phyloP scores from a whole-genome alignment of 148 eudicot genomes.

The Suaeda aralocaspica region DNA sequence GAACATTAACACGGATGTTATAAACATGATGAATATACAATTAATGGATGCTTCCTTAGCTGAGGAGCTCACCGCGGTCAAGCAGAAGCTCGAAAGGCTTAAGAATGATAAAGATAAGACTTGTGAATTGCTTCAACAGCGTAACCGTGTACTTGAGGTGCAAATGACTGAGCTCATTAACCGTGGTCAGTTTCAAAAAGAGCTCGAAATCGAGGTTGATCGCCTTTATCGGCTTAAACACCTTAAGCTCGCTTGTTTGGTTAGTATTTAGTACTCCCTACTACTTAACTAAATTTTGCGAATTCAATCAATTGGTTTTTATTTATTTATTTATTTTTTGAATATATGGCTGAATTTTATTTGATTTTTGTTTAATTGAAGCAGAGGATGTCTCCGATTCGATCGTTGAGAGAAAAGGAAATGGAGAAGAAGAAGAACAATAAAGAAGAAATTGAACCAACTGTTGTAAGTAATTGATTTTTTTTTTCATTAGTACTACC shows the following conservation, averaged over 20 bases:
- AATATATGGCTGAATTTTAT: neutral
- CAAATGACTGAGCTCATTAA: slow-evolving; percentile 41
- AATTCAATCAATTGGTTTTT: neutral
- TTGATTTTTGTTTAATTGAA: too few relatives aligned
- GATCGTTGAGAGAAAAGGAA: slow-evolving; percentile 55
- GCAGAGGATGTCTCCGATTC: slow-evolving; percentile 56
- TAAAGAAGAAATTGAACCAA: slow-evolving; percentile 34
- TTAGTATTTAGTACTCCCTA: too few relatives aligned
- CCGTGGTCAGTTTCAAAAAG: slow-evolving; percentile 65
- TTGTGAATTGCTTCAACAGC: slow-evolving; percentile 46
- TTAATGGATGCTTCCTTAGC: slow-evolving; percentile 57
- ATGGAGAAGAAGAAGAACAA: slow-evolving; percentile 37
- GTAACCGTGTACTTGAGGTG: slow-evolving; percentile 40
- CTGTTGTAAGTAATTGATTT: neutral
- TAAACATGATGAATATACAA: neutral
- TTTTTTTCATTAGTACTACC: neutral
- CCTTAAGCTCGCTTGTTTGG: slow-evolving; percentile 53
- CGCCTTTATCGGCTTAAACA: slow-evolving; percentile 67
- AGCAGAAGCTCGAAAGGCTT: slow-evolving; percentile 52
- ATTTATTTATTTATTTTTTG: neutral
- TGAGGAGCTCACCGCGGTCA: slow-evolving; percentile 69
- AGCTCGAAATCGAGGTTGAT: slow-evolving; percentile 75
- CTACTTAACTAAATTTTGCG: too few relatives aligned
- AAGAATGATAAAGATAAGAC: slow-evolving; percentile 63
- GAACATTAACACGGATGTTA: slow-evolving; percentile 25